These are phyloP conservation scores for Phytopythium ostracodes DNA, from an alignment of 352 stramenopile genomes.

Conservation along the genomic window DNA sequence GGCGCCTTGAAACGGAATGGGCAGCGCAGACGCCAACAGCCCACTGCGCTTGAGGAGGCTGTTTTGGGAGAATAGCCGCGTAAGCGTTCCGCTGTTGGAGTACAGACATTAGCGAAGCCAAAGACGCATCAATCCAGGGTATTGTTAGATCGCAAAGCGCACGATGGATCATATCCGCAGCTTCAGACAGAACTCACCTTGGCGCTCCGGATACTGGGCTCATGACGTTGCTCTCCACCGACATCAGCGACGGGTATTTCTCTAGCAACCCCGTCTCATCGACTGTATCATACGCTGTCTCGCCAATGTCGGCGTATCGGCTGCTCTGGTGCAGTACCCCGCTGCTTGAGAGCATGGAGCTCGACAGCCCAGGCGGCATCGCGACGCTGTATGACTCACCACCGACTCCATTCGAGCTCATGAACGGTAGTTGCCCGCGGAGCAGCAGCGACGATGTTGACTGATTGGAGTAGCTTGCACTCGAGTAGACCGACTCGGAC, in stretches of 20 bases:
- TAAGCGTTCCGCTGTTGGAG: slow-evolving; percentile 40
- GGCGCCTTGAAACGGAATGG: slow-evolving; percentile 17
- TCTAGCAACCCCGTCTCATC: slow-evolving; percentile 26
- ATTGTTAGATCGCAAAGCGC: background rate
- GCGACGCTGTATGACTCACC: slow-evolving; percentile 8
- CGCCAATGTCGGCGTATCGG: slow-evolving; percentile 23
- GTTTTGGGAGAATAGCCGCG: slow-evolving; percentile 55
- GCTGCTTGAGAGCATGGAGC: slow-evolving; percentile 2
- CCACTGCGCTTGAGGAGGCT: slow-evolving; percentile 49
- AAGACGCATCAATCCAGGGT: background rate
- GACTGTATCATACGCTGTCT: slow-evolving; percentile 25
- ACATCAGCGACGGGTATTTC: slow-evolving; percentile 25
- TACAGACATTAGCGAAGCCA: slow-evolving; percentile 16
- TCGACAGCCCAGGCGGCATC: background rate
- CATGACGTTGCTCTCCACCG: slow-evolving; percentile 25
- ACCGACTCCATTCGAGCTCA: slow-evolving; percentile 7
- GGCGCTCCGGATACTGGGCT: slow-evolving; percentile 30
- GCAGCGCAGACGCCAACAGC: slow-evolving; percentile 23
- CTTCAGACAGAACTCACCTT: slow-evolving; percentile 2
- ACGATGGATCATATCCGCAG: background rate
- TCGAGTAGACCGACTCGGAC: slow-evolving; percentile 70
- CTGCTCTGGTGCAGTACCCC: background rate
- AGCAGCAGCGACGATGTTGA: slow-evolving; percentile 17
- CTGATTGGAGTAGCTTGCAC: slow-evolving; percentile 34
- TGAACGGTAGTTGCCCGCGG: slow-evolving; percentile 17